Base-by-base conservation (phyloP, 140 eudicot species). In the Flaveria floridana region DNA sequence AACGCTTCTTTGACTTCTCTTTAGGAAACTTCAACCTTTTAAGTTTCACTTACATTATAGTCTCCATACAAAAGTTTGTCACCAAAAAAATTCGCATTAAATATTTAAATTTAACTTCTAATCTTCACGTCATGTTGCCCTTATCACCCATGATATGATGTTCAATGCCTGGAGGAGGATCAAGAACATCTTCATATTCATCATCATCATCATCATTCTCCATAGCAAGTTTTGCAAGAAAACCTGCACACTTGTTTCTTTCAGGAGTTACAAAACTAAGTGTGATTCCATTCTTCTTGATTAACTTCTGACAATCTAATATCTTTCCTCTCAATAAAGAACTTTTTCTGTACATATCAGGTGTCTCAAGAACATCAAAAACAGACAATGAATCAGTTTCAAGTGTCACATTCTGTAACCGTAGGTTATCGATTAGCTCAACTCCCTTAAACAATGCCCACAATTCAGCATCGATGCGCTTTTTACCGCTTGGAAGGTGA, bases 121-220 rank as follows among this genome's bases (percentile, higher is more conserved):
- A 65, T 39, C 42, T 14, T 3, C 2, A 0, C 10, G 67, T 9
- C 56, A 39, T n/a, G 14, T 34, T 65, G 10, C 64, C 5, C 20
- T 16, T 50, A 23, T 64, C 80, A 76, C 67, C 68, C 47, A 50
- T 20, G 18, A 76, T 14, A 68, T 48, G 57, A 52, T 18, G 16
- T 50, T 76, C 57, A 52, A 76, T 65, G 18, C 74, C 67, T 16
- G 74, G 80, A 52, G 80, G 74, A 14, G 74, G 58, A 14, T 76
- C 80, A 52, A 76, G 58, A 20, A 76, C 80, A 76, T 76, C 74
- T 65, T 53, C 74, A 20, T 76, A 51, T 18, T 51, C 80, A 51
- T 76, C 73, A 13, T 61, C 78, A 16, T 16, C 71, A 47, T 44
- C 71, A 46, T 57, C 77, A 39, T 53, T 23, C 25, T 55, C 62